Conservation (phyloP, 163 green algal species). For the Scenedesmus sp. region DNA sequence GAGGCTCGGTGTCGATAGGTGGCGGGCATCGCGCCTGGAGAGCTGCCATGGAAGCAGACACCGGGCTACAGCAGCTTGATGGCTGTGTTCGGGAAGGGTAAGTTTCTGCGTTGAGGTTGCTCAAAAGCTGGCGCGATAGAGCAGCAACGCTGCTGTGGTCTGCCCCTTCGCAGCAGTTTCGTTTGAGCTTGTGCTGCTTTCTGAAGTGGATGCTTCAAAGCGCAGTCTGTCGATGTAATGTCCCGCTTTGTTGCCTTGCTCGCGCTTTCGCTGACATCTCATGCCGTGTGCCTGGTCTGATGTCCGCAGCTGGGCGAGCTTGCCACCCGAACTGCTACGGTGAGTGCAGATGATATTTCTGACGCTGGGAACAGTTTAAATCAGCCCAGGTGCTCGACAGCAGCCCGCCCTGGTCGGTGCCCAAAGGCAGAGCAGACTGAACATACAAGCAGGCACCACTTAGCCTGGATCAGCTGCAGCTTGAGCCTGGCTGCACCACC, state of each 20-base stretch:
- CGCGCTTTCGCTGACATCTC: not conserved
- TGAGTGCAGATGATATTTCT: not conserved
- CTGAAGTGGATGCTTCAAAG: not conserved
- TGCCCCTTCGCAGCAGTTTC: not conserved
- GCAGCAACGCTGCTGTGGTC: not conserved
- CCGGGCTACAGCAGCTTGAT: not conserved
- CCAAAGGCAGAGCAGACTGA: not conserved
- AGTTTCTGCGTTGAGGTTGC: not conserved
- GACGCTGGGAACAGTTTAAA: not conserved
- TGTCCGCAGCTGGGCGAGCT: constrained; percentile 36
- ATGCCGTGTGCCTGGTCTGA: not conserved
- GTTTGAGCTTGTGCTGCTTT: not conserved
- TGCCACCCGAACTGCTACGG: constrained; percentile 49
- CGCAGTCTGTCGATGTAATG: not conserved
- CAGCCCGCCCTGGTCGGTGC: not conserved
- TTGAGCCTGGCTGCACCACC: no score
- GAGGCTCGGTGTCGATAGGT: not conserved
- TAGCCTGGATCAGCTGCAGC: not conserved
- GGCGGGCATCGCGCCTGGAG: not conserved
- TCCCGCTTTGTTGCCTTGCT: not conserved
- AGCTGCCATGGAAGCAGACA: constrained; percentile 6
- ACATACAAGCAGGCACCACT: not conserved
- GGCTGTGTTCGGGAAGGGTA: constrained; percentile 8
- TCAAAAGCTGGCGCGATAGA: not conserved
- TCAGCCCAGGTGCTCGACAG: not conserved